phyloP scores from a whole-genome alignment of 768 basidiomycete genomes.

The Agaricus subrufescens region DNA sequence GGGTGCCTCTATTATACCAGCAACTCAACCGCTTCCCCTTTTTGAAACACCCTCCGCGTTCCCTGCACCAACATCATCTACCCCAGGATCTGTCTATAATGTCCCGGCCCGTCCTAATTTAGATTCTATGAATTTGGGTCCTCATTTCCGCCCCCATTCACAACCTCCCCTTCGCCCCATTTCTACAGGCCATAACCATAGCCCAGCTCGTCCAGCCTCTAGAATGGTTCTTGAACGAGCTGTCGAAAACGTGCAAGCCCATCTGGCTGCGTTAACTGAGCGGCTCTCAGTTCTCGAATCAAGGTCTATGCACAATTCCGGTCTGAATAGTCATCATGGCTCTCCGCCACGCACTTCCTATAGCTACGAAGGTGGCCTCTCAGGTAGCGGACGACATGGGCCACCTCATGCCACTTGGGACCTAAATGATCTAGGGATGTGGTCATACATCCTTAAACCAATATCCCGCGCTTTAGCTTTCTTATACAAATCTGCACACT shows the following conservation, averaged over 20 bases:
- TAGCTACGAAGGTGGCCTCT: background rate
- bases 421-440: slow-evolving; percentile 79
- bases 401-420: slow-evolving; percentile 54
- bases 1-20: slow-evolving; percentile 36
- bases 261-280: slow-evolving; percentile 77
- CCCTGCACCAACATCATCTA: slow-evolving; percentile 33
- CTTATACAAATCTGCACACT: slow-evolving; percentile 46
- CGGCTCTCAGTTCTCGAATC: slow-evolving; percentile 71
- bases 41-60: slow-evolving; percentile 77
- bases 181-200: slow-evolving; percentile 21
- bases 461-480: slow-evolving; percentile 45
- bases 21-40: slow-evolving; percentile 65
- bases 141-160: slow-evolving; percentile 23
- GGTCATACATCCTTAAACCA: slow-evolving; percentile 70
- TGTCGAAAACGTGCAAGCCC: slow-evolving; percentile 75
- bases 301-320: slow-evolving; percentile 35
- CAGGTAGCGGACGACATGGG: background rate
- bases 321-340: slow-evolving; percentile 32
- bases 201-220: slow-evolving; percentile 40
- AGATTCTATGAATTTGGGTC: slow-evolving; percentile 23
- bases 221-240: slow-evolving; percentile 63
- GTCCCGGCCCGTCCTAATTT: slow-evolving; percentile 30
- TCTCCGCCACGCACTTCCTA: background rate
- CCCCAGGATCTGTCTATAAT: slow-evolving; percentile 10
- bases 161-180: slow-evolving; percentile 19